These are phyloP conservation scores for Tolypocladium guangdongense DNA, from an alignment of 2,329 filamentous ascomycete genomes.

Conservation along the genomic window DNA sequence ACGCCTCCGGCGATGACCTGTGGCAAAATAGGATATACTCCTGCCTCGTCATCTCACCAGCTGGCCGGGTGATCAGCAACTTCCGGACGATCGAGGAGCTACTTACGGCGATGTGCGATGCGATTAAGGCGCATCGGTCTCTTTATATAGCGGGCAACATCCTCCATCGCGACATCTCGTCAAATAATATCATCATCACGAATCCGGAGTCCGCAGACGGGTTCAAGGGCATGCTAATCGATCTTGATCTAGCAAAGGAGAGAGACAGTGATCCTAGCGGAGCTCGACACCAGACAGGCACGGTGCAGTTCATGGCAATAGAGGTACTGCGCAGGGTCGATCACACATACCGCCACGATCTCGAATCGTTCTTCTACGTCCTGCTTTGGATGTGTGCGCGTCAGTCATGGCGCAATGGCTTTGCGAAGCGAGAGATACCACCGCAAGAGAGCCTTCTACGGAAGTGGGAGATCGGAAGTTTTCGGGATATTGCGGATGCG, in stretches of 20 bases:
- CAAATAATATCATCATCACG: constrained; percentile 4
- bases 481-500: constrained; percentile 3
- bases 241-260: constrained; percentile 8
- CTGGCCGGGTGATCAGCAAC: constrained; percentile 7
- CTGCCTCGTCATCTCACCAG: constrained; percentile 6
- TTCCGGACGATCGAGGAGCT: constrained; percentile 20
- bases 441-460: constrained; percentile 2
- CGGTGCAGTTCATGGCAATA: constrained; percentile 22
- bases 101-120: constrained; percentile 20
- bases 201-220: constrained; percentile 4
- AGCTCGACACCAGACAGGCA: constrained; percentile 15
- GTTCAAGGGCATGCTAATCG: constrained; percentile 14
- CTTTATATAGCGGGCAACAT: constrained; percentile 15
- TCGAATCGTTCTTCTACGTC: constrained; percentile 5
- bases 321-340: constrained; percentile 17
- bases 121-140: constrained; percentile 23
- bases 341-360: constrained; percentile 13
- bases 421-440: background rate
- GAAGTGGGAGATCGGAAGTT: constrained; percentile 5
- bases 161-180: constrained; percentile 2
- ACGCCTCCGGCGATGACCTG: constrained; percentile 2
- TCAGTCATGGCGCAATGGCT: constrained; percentile 1
- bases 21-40: constrained; percentile 6
- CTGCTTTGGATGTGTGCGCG: constrained; percentile 9
- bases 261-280: constrained; percentile 10